Evolutionary conservation across 306 rosid species (phyloP).

Genomic region (Echinosophora koreensis): DNA sequence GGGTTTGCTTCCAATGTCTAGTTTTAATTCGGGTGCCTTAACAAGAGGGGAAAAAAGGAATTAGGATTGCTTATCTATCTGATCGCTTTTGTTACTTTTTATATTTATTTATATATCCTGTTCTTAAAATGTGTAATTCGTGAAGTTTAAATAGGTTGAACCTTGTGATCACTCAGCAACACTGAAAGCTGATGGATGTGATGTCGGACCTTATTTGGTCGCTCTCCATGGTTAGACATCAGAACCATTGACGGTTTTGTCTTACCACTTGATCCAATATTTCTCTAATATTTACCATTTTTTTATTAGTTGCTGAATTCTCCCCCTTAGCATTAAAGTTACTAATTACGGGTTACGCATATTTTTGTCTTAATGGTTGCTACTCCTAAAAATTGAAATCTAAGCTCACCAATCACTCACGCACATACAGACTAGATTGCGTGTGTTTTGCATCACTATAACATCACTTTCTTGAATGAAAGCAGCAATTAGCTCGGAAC

Average conservation of each 20-base stretch:
- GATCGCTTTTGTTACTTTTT: neutral
- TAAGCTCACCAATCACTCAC: conserved; percentile 16
- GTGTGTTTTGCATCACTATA: conserved; percentile 52
- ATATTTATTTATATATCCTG: neutral
- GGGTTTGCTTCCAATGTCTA: neutral
- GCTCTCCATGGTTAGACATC: conserved; percentile 45
- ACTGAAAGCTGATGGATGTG: conserved; percentile 53
- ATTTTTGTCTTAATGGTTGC: neutral
- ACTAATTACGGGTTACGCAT: conserved; percentile 10
- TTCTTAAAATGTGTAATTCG: neutral
- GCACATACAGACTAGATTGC: conserved; percentile 21
- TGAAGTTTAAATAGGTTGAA: conserved; percentile 25
- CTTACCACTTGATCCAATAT: conserved; percentile 44
- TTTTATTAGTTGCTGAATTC: neutral
- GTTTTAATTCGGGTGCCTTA: neutral
- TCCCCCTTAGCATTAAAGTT: conserved; percentile 42
- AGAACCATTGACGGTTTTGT: conserved; percentile 54
- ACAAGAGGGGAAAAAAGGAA: neutral
- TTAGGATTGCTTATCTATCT: neutral
- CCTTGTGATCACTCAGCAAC: conserved; percentile 32
- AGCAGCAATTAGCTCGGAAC: neutral
- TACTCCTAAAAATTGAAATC: conserved; percentile 22
- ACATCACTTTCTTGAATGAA: conserved; percentile 36
- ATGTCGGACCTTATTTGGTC: conserved; percentile 50
- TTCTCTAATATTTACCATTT: neutral